These are phyloP conservation scores for Saccharomyces hybrid DNA, from an alignment of 1,139 yeast genomes.

Conservation along the genomic window DNA sequence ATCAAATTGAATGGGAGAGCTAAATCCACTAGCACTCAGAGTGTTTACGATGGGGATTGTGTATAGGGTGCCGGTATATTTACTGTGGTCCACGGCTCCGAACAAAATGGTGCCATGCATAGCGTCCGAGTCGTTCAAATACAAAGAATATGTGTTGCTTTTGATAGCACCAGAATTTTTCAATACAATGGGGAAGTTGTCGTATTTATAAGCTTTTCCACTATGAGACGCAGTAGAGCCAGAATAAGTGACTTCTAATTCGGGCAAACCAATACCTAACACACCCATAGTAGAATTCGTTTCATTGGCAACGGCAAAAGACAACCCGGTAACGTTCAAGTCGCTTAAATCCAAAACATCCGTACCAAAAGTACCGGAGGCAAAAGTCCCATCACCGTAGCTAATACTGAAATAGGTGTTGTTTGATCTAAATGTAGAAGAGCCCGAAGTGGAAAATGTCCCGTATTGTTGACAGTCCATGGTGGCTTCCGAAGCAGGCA, in stretches of 20 bases:
- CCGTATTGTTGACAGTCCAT: conserved; percentile 34
- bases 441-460: conserved; percentile 40
- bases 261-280: conserved; percentile 53
- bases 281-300: conserved; percentile 52
- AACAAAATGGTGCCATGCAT: conserved; percentile 42
- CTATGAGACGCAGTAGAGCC: conserved; percentile 15
- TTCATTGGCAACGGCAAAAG: conserved; percentile 51
- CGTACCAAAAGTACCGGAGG: conserved; percentile 55
- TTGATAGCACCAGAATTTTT: conserved; percentile 44
- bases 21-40: conserved; percentile 22
- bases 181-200: conserved; percentile 40
- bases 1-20: conserved; percentile 37
- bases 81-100: conserved; percentile 51
- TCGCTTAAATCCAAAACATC: conserved; percentile 39
- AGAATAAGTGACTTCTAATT: conserved; percentile 41
- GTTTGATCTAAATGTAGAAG: conserved; percentile 43
- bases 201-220: conserved; percentile 34
- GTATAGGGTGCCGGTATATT: conserved; percentile 41
- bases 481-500: conserved; percentile 12
- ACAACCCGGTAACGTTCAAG: conserved; percentile 38
- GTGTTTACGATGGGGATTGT: conserved; percentile 41
- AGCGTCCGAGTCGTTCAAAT: conserved; percentile 36
- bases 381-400: conserved; percentile 55
- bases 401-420: conserved; percentile 40
- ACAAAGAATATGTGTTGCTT: conserved; percentile 48